phyloP scores from a whole-genome alignment of 176 grass and related monocot genomes.

The Eleusine coracana region DNA sequence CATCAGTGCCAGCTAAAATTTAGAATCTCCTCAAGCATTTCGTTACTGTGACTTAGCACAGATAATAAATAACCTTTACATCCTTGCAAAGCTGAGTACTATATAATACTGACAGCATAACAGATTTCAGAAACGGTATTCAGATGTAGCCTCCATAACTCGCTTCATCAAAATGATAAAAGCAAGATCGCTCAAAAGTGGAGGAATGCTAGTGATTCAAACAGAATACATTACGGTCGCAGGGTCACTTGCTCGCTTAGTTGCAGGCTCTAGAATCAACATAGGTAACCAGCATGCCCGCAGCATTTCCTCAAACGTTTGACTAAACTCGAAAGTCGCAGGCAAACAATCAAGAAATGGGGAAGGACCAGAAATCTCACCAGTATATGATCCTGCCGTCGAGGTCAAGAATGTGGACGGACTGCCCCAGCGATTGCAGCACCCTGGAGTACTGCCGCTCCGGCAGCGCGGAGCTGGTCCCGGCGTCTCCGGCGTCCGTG shows the following conservation, averaged over 20 bases:
- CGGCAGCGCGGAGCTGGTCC: slow-evolving; percentile 44
- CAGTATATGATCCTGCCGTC: slow-evolving; percentile 92
- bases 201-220: neutral
- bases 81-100: neutral
- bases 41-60: slow-evolving; percentile 3
- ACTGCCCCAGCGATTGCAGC: slow-evolving; percentile 82
- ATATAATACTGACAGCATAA: neutral
- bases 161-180: slow-evolving; percentile 31
- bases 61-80: slow-evolving; percentile 14
- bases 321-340: neutral
- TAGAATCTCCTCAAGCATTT: slow-evolving; percentile 5
- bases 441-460: slow-evolving; percentile 77
- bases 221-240: neutral
- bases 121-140: neutral
- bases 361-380: slow-evolving; percentile 51
- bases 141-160: neutral
- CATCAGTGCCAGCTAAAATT: slow-evolving; percentile 13
- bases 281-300: neutral
- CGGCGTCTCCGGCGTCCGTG: slow-evolving; percentile 6
- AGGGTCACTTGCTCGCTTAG: neutral
- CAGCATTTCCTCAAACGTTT: slow-evolving; percentile 16
- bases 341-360: slow-evolving; percentile 13
- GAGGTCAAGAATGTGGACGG: slow-evolving; percentile 87
- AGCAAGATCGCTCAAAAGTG: slow-evolving; percentile 3
- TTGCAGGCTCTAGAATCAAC: slow-evolving; percentile 18